Evolutionary conservation across 176 grass and related monocot species (phyloP).

Genomic region (Hsuehochloa calcarea): DNA sequence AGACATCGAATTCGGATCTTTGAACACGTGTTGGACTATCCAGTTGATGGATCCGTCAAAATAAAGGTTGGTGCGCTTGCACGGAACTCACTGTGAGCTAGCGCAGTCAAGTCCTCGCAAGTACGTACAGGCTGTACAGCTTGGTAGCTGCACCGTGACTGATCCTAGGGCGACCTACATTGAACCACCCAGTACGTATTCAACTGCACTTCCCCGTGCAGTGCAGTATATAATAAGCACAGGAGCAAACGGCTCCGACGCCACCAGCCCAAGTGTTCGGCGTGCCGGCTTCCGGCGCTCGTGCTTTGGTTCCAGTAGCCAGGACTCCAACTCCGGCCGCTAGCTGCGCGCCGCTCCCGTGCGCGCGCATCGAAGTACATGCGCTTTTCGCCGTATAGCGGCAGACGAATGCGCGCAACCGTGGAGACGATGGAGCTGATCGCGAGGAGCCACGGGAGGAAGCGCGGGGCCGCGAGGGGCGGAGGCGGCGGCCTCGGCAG

Average conservation of each 20-base stretch:
- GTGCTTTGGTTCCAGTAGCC: neutral
- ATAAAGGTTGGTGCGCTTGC: neutral
- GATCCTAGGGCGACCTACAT: neutral
- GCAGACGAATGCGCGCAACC: neutral
- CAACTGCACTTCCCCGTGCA: too few species aligned
- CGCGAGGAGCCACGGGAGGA: neutral
- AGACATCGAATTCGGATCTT: neutral
- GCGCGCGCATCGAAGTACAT: neutral
- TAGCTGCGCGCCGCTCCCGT: neutral
- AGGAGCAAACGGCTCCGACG: neutral
- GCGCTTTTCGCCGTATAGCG: neutral
- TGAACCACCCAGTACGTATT: conserved; percentile 1
- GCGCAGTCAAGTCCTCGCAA: conserved; percentile 21
- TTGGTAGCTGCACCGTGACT: neutral
- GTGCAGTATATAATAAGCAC: neutral
- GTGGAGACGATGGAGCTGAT: conserved; percentile 33
- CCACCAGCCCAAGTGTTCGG: neutral
- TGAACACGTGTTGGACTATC: too few species aligned
- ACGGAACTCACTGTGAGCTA: conserved; percentile 9
- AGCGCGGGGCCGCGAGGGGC: neutral
- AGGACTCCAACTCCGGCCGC: too few species aligned
- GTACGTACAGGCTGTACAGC: neutral
- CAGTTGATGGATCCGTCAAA: too few species aligned
- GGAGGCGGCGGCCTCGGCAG: conserved; percentile 19
- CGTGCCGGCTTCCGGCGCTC: neutral